Percentiles rank a stretch among this genome's conserved stretches.
Conservation (phyloP, 331 rosid species). For the Quercus tomentella region DNA sequence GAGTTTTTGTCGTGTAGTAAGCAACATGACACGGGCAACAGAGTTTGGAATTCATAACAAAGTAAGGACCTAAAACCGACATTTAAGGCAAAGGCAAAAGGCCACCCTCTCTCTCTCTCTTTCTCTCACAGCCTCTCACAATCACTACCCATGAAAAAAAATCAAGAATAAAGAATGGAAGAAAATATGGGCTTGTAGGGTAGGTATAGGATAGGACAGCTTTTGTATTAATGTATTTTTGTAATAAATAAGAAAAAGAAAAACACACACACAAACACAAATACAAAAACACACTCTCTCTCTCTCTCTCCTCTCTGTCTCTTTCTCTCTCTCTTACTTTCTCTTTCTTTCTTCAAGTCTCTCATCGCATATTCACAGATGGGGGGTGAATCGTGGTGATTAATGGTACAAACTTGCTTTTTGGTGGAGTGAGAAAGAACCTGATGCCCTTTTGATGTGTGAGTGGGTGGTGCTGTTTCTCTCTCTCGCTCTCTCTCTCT, state of each 20-base stretch:
- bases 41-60: constrained; percentile 6
- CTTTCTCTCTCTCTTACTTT: neutral
- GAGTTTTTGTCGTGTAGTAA: constrained; percentile 19
- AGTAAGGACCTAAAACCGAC: constrained; percentile 6
- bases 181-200: constrained; percentile 16
- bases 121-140: neutral
- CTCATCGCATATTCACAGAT: constrained; percentile 46
- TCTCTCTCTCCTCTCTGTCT: neutral
- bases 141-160: neutral
- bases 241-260: neutral
- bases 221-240: neutral
- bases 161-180: neutral
- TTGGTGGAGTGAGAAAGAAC: constrained; percentile 27
- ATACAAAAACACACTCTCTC: too few species aligned
- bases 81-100: neutral
- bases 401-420: constrained; percentile 39
- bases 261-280: neutral
- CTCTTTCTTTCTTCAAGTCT: neutral
- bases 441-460: constrained; percentile 48
- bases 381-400: constrained; percentile 42
- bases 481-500: neutral
- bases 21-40: neutral
- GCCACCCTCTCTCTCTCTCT: too few species aligned
- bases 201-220: constrained; percentile 30
- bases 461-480: constrained; percentile 43